Evolutionary conservation across 495 filamentous ascomycete species (phyloP).

Genomic region (Neurospora tetraspora): DNA sequence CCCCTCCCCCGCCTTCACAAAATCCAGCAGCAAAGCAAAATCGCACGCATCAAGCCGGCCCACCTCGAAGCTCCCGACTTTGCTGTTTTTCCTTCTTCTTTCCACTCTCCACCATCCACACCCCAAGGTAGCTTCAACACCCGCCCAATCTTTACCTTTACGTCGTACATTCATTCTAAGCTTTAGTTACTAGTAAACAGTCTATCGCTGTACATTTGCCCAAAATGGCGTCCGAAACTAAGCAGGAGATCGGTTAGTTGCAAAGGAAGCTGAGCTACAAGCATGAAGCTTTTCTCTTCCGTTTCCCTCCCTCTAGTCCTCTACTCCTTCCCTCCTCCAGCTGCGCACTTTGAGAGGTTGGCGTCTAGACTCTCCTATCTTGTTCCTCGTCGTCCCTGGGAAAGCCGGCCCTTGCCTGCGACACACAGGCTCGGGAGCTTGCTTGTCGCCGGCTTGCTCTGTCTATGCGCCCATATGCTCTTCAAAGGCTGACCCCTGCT

Average conservation of each 20-base stretch:
- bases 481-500: slow-evolving; percentile 3
- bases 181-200: not conserved
- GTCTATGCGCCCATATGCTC: not conserved
- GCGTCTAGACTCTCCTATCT: not conserved
- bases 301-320: not conserved
- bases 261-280: not conserved
- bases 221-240: slow-evolving; percentile 26
- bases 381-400: not conserved
- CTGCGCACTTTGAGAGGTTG: not conserved
- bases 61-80: slow-evolving; percentile 6
- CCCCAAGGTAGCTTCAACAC: not conserved
- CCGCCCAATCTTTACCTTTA: not conserved
- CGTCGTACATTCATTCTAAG: not conserved
- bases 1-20: slow-evolving; percentile 33
- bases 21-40: slow-evolving; percentile 26
- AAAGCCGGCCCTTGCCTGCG: not conserved
- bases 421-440: not conserved
- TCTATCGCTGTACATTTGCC: slow-evolving; percentile 3
- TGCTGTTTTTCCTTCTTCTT: slow-evolving; percentile 8
- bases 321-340: not conserved
- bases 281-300: not conserved
- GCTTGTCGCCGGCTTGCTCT: not conserved
- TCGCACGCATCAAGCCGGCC: slow-evolving; percentile 2
- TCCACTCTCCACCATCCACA: not conserved
- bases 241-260: slow-evolving; percentile 33